Evolutionary conservation across 1,139 yeast species (phyloP).

Genomic region (Yamadazyma epiphylla): DNA sequence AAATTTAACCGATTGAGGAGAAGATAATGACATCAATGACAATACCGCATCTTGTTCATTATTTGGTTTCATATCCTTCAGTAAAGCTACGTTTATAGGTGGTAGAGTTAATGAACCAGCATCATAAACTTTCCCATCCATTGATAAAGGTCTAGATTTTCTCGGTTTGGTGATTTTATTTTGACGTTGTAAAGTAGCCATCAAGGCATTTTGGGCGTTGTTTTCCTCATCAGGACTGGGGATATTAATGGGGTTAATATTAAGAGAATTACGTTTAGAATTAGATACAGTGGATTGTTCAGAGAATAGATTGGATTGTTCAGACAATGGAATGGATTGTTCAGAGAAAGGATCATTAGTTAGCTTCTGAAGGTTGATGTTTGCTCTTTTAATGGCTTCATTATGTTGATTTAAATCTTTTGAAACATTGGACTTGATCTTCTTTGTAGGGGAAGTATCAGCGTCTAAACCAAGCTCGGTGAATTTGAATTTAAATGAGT

Average conservation of each 20-base stretch:
- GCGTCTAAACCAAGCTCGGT: constrained; percentile 30
- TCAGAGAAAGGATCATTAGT: constrained; percentile 6
- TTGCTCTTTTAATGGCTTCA: constrained; percentile 19
- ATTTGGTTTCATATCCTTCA: background rate
- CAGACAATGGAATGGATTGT: too few relatives aligned
- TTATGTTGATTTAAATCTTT: constrained; percentile 6
- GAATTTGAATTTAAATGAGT: constrained; percentile 22
- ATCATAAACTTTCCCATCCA: constrained; percentile 3
- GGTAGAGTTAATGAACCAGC: constrained; percentile 19
- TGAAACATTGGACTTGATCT: constrained; percentile 14
- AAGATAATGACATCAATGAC: constrained; percentile 43
- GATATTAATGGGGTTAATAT: constrained; percentile 9
- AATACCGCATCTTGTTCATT: constrained; percentile 44
- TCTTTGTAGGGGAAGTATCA: constrained; percentile 29
- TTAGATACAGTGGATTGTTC: too few relatives aligned
- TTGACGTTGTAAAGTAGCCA: constrained; percentile 37
- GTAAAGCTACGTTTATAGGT: constrained; percentile 27
- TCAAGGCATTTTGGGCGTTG: constrained; percentile 42
- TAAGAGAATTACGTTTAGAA: too few relatives aligned
- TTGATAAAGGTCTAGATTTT: constrained; percentile 6
- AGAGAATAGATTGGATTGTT: too few relatives aligned
- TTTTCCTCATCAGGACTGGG: constrained; percentile 38
- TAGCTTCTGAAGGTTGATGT: constrained; percentile 36
- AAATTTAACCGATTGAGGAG: constrained; percentile 37
- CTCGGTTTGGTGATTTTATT: constrained; percentile 4